Evolutionary conservation across 805 yeast species (phyloP).

Genomic region (Ogataea paradorogensis): DNA sequence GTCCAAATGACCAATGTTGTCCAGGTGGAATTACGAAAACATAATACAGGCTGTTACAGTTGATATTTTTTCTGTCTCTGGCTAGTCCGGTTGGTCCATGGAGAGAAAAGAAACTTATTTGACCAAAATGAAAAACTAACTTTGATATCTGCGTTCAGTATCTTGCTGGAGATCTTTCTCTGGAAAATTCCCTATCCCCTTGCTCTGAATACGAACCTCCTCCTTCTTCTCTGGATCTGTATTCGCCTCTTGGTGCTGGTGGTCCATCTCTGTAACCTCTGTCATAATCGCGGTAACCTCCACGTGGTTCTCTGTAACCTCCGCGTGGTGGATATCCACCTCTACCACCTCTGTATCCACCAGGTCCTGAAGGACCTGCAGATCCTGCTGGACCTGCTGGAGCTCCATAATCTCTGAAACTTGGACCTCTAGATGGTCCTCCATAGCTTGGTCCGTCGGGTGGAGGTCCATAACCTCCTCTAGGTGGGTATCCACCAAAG

Average conservation of each 20-base stretch:
- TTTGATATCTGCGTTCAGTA: slow-evolving; percentile 34
- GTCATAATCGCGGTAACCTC: slow-evolving; percentile 28
- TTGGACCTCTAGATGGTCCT: slow-evolving; percentile 27
- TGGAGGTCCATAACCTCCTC: slow-evolving; percentile 28
- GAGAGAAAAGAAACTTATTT: slow-evolving; percentile 5
- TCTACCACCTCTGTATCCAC: slow-evolving; percentile 37
- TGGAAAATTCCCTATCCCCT: slow-evolving; percentile 50
- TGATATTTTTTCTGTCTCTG: slow-evolving; percentile 6
- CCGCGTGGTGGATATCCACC: slow-evolving; percentile 39
- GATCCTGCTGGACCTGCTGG: slow-evolving; percentile 9
- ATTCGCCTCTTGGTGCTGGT: slow-evolving; percentile 31
- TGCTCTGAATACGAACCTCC: slow-evolving; percentile 30
- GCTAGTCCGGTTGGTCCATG: slow-evolving; percentile 8
- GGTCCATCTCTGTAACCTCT: slow-evolving; percentile 27
- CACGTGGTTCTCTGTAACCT: slow-evolving; percentile 28
- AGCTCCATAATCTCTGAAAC: slow-evolving; percentile 11
- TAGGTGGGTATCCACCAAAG: slow-evolving; percentile 25
- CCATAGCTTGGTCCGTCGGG: slow-evolving; percentile 30
- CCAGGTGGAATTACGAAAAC: slow-evolving; percentile 10
- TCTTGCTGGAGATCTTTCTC: slow-evolving; percentile 78
- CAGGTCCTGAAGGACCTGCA: slow-evolving; percentile 14
- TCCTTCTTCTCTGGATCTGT: slow-evolving; percentile 36
- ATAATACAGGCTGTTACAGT: slow-evolving; percentile 10
- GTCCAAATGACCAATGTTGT: slow-evolving; percentile 7
- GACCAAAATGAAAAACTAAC: slow-evolving; percentile 10